Percentiles rank a stretch among this genome's conserved stretches.
phyloP scores from a whole-genome alignment of 345 rosid genomes.

The Arabidopsis thaliana region TAIR10.1 NC_003075.7:17663501-17664000 shows the following conservation, averaged over 20 bases:
- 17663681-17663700: constrained; percentile 33
- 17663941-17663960: constrained; percentile 70
- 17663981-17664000: constrained; percentile 45
- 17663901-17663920: constrained; percentile 50
- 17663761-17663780: constrained; percentile 49
- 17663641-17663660: no score
- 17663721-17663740: constrained; percentile 74
- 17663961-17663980: constrained; percentile 56
- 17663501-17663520: constrained; percentile 80
- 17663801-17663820: constrained; percentile 51
- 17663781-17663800: no score
- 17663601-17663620: constrained; percentile 3
- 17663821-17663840: constrained; percentile 74
- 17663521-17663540: constrained; percentile 82
- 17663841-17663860: constrained; percentile 71
- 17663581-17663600: constrained; percentile 35
- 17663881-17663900: constrained; percentile 56
- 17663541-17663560: constrained; percentile 76
- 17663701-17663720: constrained; percentile 39
- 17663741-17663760: constrained; percentile 71
- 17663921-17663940: constrained; percentile 68
- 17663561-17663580: constrained; percentile 68
- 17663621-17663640: background rate
- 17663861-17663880: constrained; percentile 58
- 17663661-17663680: no score